Conservation (phyloP, 2,329 filamentous ascomycete species). For the Cladosporium sp. region DNA sequence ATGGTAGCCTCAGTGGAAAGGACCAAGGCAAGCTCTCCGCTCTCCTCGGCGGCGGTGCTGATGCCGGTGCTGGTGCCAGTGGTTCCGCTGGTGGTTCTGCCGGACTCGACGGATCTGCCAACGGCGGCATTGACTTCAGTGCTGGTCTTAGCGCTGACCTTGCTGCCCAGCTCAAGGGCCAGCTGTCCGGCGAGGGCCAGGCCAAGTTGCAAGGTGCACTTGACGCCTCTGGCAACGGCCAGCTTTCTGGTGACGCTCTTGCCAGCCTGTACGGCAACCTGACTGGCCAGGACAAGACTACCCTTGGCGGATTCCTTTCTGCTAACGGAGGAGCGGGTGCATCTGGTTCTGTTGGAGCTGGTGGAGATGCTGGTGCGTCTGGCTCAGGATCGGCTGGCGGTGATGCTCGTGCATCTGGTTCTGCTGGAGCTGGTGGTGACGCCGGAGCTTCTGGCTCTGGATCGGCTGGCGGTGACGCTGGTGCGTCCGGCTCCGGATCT, state of each 20-base stretch:
- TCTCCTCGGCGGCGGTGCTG: neutral
- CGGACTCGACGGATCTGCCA: neutral
- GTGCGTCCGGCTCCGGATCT: neutral
- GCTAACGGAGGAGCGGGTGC: too few relatives aligned
- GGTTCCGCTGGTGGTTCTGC: neutral
- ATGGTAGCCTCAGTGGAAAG: neutral
- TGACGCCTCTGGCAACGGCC: neutral
- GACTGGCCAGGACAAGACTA: neutral
- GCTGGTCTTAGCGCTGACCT: neutral
- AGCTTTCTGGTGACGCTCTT: constrained; percentile 20
- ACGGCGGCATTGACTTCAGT: neutral
- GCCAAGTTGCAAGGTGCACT: neutral
- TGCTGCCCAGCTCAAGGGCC: neutral
- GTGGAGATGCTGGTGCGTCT: neutral
- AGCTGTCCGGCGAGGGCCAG: constrained; percentile 2
- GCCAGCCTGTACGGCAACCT: constrained; percentile 13
- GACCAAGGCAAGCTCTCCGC: neutral
- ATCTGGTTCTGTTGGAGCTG: neutral
- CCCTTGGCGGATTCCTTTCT: neutral
- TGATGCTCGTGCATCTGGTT: neutral
- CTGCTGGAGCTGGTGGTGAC: neutral
- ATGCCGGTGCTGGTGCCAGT: neutral
- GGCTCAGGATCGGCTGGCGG: neutral
- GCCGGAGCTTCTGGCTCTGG: neutral
- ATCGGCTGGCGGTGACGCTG: neutral